These are phyloP conservation scores for Plasmodium coatneyi DNA, from an alignment of 169 alveolate genomes.

Conservation along the genomic window DNA sequence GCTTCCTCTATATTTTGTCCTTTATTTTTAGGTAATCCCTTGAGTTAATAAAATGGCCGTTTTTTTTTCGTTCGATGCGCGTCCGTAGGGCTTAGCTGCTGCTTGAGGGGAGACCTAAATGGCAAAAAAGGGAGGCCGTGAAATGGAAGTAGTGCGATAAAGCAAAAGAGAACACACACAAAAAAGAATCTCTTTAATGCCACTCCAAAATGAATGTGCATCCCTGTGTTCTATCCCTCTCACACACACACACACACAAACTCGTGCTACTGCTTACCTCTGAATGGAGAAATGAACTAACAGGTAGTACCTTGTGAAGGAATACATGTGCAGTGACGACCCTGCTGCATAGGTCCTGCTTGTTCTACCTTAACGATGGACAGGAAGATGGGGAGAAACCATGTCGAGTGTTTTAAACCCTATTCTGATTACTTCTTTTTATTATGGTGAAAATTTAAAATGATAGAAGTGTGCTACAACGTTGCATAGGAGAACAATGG, in stretches of 20 bases:
- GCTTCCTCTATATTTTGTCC: background rate
- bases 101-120: background rate
- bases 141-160: background rate
- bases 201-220: background rate
- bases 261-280: background rate
- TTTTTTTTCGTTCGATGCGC: background rate
- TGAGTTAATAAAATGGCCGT: background rate
- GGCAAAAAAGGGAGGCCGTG: background rate
- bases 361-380: background rate
- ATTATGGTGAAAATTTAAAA: background rate
- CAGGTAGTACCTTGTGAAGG: background rate
- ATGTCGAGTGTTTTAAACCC: background rate
- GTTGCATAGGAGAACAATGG: background rate
- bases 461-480: background rate
- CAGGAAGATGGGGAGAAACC: background rate
- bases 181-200: background rate
- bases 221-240: background rate
- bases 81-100: background rate
- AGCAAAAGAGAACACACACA: background rate
- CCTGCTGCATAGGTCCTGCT: background rate
- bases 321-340: background rate
- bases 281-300: background rate
- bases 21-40: background rate
- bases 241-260: background rate
- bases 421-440: background rate